Evolutionary conservation across 2,329 filamentous ascomycete genomes (phyloP).

Genomic region (Xylaria sp.): DNA sequence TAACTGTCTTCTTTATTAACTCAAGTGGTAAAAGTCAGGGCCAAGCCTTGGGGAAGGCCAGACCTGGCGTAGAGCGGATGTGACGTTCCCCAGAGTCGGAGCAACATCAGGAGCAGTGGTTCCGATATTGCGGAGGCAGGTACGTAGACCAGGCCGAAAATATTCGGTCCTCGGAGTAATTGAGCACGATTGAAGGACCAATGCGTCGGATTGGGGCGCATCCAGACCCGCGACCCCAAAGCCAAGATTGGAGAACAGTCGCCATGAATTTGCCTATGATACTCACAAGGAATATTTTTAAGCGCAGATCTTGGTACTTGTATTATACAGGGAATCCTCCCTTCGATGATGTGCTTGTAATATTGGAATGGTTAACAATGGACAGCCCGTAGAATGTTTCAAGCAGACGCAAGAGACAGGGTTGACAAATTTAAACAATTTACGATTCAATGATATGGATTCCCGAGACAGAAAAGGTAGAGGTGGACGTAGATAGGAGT

Average conservation of each 20-base stretch:
- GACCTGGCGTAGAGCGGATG: slow-evolving; percentile 3
- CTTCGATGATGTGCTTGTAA: neutral
- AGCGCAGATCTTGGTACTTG: too few relatives aligned
- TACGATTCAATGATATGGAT: neutral
- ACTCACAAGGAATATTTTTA: neutral
- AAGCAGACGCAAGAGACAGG: neutral
- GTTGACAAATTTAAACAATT: neutral
- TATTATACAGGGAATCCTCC: neutral
- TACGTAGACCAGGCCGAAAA: neutral
- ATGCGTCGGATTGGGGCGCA: slow-evolving; percentile 21
- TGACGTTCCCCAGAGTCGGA: neutral
- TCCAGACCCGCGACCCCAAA: neutral
- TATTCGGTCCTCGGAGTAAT: slow-evolving; percentile 10
- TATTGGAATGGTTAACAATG: neutral
- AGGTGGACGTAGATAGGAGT: neutral
- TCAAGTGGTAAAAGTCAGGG: neutral
- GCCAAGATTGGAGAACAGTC: slow-evolving; percentile 15
- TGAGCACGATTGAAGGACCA: neutral
- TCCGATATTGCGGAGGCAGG: neutral
- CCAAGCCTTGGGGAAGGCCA: neutral
- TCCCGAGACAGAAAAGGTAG: neutral
- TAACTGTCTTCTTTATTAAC: neutral
- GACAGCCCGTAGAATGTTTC: neutral
- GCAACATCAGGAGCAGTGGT: neutral
- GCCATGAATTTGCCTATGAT: neutral